These are phyloP conservation scores for Pilobolus umbonatus DNA, from an alignment of 192 early-diverging fungal genomes.

Conservation along the genomic window DNA sequence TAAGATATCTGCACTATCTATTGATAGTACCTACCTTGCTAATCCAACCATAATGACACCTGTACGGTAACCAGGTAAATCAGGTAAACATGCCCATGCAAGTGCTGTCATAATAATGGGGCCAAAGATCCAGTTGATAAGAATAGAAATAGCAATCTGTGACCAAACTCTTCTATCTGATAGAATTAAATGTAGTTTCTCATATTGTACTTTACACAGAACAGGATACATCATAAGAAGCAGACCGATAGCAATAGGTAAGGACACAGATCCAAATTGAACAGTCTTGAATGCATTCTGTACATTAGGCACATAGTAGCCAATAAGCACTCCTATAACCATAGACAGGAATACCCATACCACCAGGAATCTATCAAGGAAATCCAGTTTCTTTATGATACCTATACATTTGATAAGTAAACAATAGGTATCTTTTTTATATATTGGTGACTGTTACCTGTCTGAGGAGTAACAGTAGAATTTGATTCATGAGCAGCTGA, in stretches of 20 bases:
- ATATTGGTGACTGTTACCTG: no score
- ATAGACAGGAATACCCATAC: conserved; percentile 45
- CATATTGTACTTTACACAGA: conserved; percentile 55
- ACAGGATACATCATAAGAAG: conserved; percentile 75
- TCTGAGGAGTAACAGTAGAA: no score
- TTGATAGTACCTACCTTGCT: conserved; percentile 17
- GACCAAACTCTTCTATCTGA: conserved; percentile 40
- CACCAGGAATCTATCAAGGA: conserved; percentile 37
- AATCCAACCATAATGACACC: conserved; percentile 57
- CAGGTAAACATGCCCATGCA: conserved; percentile 63
- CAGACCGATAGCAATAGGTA: conserved; percentile 64
- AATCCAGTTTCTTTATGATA: conserved; percentile 23
- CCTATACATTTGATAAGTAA: no score
- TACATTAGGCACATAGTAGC: conserved; percentile 53
- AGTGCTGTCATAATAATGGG: conserved; percentile 63
- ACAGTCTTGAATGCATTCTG: conserved; percentile 46
- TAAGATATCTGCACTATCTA: background rate
- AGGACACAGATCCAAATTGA: conserved; percentile 59
- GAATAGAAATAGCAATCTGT: conserved; percentile 50
- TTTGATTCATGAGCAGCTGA: no score
- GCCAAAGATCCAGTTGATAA: conserved; percentile 65
- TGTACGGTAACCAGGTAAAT: conserved; percentile 58
- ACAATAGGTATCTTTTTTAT: conserved; percentile 11
- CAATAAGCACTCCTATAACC: conserved; percentile 53
- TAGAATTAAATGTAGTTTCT: conserved; percentile 37